Percentiles rank a stretch among this genome's conserved stretches.
Evolutionary conservation across 805 yeast genomes (phyloP).

Genomic region (Wickerhamomyces ciferrii): DNA sequence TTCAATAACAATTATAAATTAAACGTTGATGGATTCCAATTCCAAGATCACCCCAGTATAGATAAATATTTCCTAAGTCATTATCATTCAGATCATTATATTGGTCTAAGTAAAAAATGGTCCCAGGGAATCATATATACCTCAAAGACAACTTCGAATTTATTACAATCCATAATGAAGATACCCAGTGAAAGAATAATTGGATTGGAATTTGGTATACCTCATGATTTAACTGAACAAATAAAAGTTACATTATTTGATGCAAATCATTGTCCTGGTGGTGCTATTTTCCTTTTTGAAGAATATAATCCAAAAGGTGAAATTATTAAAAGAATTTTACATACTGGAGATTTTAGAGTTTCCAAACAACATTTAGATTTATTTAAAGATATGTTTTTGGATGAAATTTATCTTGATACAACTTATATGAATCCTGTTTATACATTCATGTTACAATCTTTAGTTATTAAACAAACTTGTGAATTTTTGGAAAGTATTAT

Average conservation of each 20-base stretch:
- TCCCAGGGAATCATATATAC: constrained; percentile 65
- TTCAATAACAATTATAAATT: constrained; percentile 34
- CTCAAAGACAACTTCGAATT: constrained; percentile 59
- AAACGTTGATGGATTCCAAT: constrained; percentile 67
- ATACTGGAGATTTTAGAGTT: constrained; percentile 93
- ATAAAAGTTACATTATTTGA: constrained; percentile 59
- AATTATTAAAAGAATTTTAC: constrained; percentile 40
- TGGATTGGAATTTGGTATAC: constrained; percentile 36
- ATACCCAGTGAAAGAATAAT: constrained; percentile 40
- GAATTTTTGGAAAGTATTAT: constrained; percentile 40
- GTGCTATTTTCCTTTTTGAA: constrained; percentile 73
- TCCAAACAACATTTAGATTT: constrained; percentile 32
- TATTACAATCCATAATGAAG: constrained; percentile 49
- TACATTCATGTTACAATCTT: constrained; percentile 71
- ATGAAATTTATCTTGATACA: constrained; percentile 79
- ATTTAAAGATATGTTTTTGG: constrained; percentile 28
- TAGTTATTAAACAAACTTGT: constrained; percentile 59
- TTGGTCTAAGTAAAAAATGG: constrained; percentile 81
- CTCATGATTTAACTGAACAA: constrained; percentile 33
- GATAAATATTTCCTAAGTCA: constrained; percentile 64
- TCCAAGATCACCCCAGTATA: constrained; percentile 38
- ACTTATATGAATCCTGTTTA: constrained; percentile 78
- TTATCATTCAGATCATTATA: constrained; percentile 93
- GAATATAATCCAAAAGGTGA: constrained; percentile 24
- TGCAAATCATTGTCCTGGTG: constrained; percentile 98